Evolutionary conservation across 2,329 filamentous ascomycete species (phyloP), one percentile per base, ranked within the genome.

Genomic region (Fusarium subtropicale): DNA sequence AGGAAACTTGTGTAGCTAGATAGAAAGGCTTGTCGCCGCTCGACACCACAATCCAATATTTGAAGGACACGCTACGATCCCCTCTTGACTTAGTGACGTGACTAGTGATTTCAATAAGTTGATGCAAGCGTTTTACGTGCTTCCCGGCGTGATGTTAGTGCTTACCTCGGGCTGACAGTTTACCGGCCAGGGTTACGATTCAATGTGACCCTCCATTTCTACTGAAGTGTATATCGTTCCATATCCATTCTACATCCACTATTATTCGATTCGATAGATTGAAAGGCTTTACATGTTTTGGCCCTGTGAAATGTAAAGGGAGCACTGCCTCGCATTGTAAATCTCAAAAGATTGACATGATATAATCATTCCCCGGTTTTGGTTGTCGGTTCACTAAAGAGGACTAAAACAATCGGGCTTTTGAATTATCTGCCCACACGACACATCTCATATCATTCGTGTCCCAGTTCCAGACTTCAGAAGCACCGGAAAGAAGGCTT

Each of bases 1-100:
- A 65, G 67, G 66, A 68, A 74, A 64, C 56, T 66, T 74, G 72
- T 75, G 72, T 70, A 74, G 54, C 56, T 74, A 74, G 69, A 75
- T 74, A 75, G 73, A 75, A 56, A 71, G 71, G 73, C 68, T 52
- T 74, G 47, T 64, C 61, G 71, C 71, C 72, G 51, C 67, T 74
- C 64, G 62, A 74, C 59, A 74, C 59, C 56, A 64, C 59, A 73
- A 66, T 66, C 38, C 68, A 69, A 64, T 56, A 63, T 53, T 56
- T 52, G 20, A 59, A 73, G 58, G 33, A 50, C 30, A 66, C 11
- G 18, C 22, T 20, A 16, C 42, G 42, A 42, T 20, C 7, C 12
- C 26, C 34, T 30, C n/a, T 18, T 26, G 8, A 24, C 30, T 34
- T 22, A 22, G 20, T 22, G 20, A 42, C 44, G 24, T 15, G 13